Conservation (phyloP, 805 yeast genomes). For the Yamadazyma endophytica region DNA sequence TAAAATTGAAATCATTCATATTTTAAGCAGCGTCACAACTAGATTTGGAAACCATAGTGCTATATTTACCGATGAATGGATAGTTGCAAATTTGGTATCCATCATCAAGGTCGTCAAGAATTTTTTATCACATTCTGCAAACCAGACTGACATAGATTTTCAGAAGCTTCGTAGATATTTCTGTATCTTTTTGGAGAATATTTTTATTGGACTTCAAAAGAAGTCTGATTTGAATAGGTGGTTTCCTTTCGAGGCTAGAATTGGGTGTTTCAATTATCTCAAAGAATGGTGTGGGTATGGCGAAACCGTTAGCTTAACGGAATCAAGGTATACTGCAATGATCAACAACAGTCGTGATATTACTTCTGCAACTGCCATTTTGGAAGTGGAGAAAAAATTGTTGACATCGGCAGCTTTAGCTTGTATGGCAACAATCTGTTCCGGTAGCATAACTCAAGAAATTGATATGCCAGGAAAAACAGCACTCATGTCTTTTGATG, state of each 20-base stretch:
- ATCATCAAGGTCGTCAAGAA: conserved; percentile 60
- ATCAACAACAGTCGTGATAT: conserved; percentile 41
- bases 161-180: conserved; percentile 80
- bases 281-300: conserved; percentile 97
- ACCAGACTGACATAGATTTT: conserved; percentile 64
- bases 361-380: conserved; percentile 60
- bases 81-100: conserved; percentile 57
- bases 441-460: conserved; percentile 61
- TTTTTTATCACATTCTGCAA: conserved; percentile 50
- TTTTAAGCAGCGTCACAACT: conserved; percentile 64
- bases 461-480: conserved; percentile 44
- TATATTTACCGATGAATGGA: conserved; percentile 63
- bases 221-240: conserved; percentile 41
- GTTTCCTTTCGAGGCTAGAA: conserved; percentile 84
- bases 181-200: conserved; percentile 73
- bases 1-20: conserved; percentile 74
- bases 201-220: conserved; percentile 54
- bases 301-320: conserved; percentile 52
- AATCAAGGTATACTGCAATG: conserved; percentile 62
- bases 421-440: conserved; percentile 78
- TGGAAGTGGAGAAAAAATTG: conserved; percentile 74
- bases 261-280: conserved; percentile 73
- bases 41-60: conserved; percentile 47
- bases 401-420: conserved; percentile 70
- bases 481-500: conserved; percentile 64